Evolutionary conservation across 805 yeast genomes (phyloP).

Genomic region (Zygoascus bituminiphila): DNA sequence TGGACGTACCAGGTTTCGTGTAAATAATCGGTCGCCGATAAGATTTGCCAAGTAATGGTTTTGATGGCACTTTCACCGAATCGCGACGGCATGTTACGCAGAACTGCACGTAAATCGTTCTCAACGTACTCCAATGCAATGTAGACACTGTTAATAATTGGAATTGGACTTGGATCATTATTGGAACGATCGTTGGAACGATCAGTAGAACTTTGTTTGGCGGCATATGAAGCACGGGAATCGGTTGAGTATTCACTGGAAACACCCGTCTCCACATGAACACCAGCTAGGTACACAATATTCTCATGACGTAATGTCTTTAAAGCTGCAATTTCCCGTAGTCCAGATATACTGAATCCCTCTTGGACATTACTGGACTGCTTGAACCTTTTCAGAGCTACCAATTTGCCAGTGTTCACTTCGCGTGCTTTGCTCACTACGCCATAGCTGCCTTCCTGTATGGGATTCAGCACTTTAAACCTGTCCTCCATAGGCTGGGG

Average conservation of each 20-base stretch:
- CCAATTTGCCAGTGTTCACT: slow-evolving; percentile 36
- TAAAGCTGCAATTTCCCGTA: slow-evolving; percentile 55
- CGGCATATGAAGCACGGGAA: neutral
- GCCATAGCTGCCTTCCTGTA: slow-evolving; percentile 38
- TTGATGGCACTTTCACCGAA: slow-evolving; percentile 25
- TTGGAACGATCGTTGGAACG: too few relatives aligned
- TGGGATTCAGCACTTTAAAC: slow-evolving; percentile 22
- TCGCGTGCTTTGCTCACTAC: slow-evolving; percentile 52
- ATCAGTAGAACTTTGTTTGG: too few relatives aligned
- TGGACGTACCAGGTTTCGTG: slow-evolving; percentile 23
- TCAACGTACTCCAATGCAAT: slow-evolving; percentile 28
- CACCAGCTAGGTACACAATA: slow-evolving; percentile 44
- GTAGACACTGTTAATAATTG: slow-evolving; percentile 11
- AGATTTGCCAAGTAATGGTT: slow-evolving; percentile 23
- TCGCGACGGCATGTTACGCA: slow-evolving; percentile 22
- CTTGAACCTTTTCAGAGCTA: slow-evolving; percentile 53
- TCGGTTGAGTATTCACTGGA: neutral
- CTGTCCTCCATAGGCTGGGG: neutral
- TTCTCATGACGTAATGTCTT: slow-evolving; percentile 43
- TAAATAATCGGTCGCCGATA: slow-evolving; percentile 20
- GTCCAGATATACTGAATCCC: slow-evolving; percentile 60
- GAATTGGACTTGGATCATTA: slow-evolving; percentile 1
- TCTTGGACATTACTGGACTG: slow-evolving; percentile 36
- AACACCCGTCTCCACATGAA: slow-evolving; percentile 18
- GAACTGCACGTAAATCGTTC: slow-evolving; percentile 22